Conservation (phyloP, 2,329 filamentous ascomycete genomes). For the Didymella exigua region DNA sequence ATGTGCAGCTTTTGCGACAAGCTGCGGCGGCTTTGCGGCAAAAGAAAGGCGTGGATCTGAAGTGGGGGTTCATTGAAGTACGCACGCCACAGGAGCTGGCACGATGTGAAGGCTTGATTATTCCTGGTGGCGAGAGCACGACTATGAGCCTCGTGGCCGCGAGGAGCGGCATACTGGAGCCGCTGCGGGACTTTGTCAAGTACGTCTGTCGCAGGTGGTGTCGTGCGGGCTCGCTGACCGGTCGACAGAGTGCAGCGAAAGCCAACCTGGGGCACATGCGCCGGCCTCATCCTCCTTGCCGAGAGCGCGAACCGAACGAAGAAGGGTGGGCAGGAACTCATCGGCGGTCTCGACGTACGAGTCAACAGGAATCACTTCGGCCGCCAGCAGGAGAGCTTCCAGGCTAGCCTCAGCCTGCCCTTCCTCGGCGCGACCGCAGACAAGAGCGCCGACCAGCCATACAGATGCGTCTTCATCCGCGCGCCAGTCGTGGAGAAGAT, state of each 20-base stretch:
- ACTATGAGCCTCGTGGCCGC: constrained; percentile 88
- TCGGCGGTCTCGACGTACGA: constrained; percentile 87
- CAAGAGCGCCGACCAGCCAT: constrained; percentile 55
- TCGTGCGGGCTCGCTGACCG: not conserved
- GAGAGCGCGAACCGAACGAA: constrained; percentile 89
- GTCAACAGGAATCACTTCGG: constrained; percentile 97
- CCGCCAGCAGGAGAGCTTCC: constrained; percentile 89
- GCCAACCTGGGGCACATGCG: constrained; percentile 95
- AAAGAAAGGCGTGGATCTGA: constrained; percentile 23
- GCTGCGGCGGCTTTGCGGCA: constrained; percentile 62
- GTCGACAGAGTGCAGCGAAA: constrained; percentile 69
- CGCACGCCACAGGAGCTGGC: constrained; percentile 74
- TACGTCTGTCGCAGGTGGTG: constrained; percentile 52
- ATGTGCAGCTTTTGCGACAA: constrained; percentile 74
- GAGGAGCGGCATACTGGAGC: constrained; percentile 80
- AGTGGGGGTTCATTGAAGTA: constrained; percentile 75
- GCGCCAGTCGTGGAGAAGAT: constrained; percentile 91
- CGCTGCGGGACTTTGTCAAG: constrained; percentile 89
- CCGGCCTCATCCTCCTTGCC: constrained; percentile 87
- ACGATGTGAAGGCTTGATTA: constrained; percentile 79
- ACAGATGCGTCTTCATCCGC: constrained; percentile 88
- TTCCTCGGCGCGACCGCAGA: constrained; percentile 61
- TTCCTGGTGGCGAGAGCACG: constrained; percentile 95
- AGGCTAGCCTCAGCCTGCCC: constrained; percentile 72
- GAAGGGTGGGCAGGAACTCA: constrained; percentile 87